Evolutionary conservation across 2,329 filamentous ascomycete genomes (phyloP), one percentile per base, ranked within the genome.

Genomic region (Drechslerella dactyloides): DNA sequence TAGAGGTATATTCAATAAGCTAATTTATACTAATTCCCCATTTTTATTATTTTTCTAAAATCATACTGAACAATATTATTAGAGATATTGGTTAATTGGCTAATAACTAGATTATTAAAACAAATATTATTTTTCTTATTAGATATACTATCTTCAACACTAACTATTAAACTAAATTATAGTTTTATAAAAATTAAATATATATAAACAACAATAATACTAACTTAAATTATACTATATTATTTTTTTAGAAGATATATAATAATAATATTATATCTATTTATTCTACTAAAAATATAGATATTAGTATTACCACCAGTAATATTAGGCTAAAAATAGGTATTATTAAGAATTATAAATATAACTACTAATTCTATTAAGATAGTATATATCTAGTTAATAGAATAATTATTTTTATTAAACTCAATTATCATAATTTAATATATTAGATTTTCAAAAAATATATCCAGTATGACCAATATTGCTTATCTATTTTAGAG

Each of bases 331-430:
- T 33, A 3, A 19, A 19, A 17, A 17, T 51, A 17, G n/a, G 3
- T 53, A 44, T 61, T 46, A 30, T 61, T 46, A 6, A 53, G 33
- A 61, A 52, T 27, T 19, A 30, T 30, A 17, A 5, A 13, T 13
- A 52, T 46, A 8, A 46, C 57, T 17, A 46, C 48, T 11, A 61
- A 33, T 44, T 61, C 57, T 27, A 42, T 42, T 15, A n/a, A 17
- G n/a, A 53, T 52, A 30, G 57, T 46, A 30, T 46, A 61, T 61
- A 61, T 61, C 33, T 8, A 61, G 19, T 46, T 46, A 17, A 61
- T 33, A 5, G 33, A 42, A 24, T 61, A 61, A 30, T 61, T 46
- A n/a, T n/a, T n/a, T n/a, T n/a, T n/a, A n/a, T n/a, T n/a, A n/a
- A n/a, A n/a, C n/a, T n/a, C n/a, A n/a, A n/a, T n/a, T n/a, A n/a